These are phyloP conservation scores for Coprinellus micaceus DNA, from an alignment of 768 basidiomycete genomes.

Conservation along the genomic window DNA sequence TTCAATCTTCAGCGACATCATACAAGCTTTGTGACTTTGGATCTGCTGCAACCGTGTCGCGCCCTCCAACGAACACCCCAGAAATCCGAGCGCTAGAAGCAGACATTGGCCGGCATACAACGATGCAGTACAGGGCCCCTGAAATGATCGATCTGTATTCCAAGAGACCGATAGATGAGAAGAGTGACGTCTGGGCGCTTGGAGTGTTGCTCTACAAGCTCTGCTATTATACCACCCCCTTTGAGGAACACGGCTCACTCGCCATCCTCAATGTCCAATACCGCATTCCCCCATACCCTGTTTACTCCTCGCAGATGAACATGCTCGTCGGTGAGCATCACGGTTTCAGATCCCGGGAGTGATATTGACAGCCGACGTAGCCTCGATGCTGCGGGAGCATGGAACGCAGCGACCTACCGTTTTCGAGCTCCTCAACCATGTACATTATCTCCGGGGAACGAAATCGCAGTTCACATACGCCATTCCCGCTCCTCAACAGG, in stretches of 20 bases:
- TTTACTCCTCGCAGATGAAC: slow-evolving; percentile 82
- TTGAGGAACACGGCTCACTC: slow-evolving; percentile 94
- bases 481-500: slow-evolving; percentile 46
- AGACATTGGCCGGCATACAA: slow-evolving; percentile 92
- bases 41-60: slow-evolving; percentile 75
- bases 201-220: slow-evolving; percentile 97
- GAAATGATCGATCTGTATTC: slow-evolving; percentile 95
- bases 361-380: slow-evolving; percentile 36
- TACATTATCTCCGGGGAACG: slow-evolving; percentile 85
- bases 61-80: slow-evolving; percentile 71
- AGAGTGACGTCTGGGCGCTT: slow-evolving; percentile 96
- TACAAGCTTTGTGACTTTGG: slow-evolving; percentile 99
- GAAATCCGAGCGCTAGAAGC: slow-evolving; percentile 87
- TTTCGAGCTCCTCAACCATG: slow-evolving; percentile 79
- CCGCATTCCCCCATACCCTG: slow-evolving; percentile 82
- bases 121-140: slow-evolving; percentile 95
- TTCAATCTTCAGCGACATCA: slow-evolving; percentile 76
- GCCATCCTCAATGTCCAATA: slow-evolving; percentile 98
- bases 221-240: slow-evolving; percentile 98
- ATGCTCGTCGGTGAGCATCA: slow-evolving; percentile 68
- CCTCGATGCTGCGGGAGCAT: slow-evolving; percentile 89
- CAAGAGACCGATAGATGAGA: slow-evolving; percentile 83
- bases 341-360: slow-evolving; percentile 5
- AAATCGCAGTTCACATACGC: slow-evolving; percentile 75
- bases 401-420: slow-evolving; percentile 82